phyloP scores from a whole-genome alignment of 2,329 filamentous ascomycete genomes.

The Incumbomyces delicatus region DNA sequence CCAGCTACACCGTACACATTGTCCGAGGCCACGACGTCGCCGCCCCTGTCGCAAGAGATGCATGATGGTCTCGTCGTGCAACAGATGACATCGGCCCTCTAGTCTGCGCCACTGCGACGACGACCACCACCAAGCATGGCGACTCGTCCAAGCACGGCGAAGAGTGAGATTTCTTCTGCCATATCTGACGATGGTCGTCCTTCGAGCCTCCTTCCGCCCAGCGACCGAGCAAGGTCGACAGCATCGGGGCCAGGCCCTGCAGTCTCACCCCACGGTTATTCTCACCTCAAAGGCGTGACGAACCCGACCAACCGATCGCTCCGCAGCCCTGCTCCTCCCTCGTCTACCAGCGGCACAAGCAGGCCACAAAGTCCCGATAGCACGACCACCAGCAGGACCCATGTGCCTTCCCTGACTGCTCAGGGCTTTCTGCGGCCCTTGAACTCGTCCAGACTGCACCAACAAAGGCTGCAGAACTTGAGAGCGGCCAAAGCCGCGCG shows the following conservation, averaged over 20 bases:
- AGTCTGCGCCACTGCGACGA: neutral
- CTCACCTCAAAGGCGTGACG: conserved; percentile 18
- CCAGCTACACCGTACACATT: too few species aligned
- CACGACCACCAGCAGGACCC: conserved; percentile 61
- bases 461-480: conserved; percentile 61
- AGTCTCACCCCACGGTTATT: conserved; percentile 17
- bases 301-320: conserved; percentile 16
- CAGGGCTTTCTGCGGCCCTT: conserved; percentile 93
- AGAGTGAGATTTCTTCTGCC: conserved; percentile 22
- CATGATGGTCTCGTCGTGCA: conserved; percentile 5
- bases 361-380: conserved; percentile 50
- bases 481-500: conserved; percentile 18
- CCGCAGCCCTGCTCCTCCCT: conserved; percentile 17
- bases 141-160: conserved; percentile 15
- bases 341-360: conserved; percentile 39
- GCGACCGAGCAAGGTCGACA: conserved; percentile 4
- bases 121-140: conserved; percentile 18
- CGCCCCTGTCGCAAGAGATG: neutral
- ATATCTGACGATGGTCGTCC: conserved; percentile 22
- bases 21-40: neutral
- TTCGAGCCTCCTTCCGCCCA: conserved; percentile 15
- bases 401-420: conserved; percentile 80
- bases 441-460: conserved; percentile 90
- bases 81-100: conserved; percentile 2
- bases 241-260: conserved; percentile 4